Conservation (phyloP, 2,329 filamentous ascomycete genomes). For the Periconia digitata region DNA sequence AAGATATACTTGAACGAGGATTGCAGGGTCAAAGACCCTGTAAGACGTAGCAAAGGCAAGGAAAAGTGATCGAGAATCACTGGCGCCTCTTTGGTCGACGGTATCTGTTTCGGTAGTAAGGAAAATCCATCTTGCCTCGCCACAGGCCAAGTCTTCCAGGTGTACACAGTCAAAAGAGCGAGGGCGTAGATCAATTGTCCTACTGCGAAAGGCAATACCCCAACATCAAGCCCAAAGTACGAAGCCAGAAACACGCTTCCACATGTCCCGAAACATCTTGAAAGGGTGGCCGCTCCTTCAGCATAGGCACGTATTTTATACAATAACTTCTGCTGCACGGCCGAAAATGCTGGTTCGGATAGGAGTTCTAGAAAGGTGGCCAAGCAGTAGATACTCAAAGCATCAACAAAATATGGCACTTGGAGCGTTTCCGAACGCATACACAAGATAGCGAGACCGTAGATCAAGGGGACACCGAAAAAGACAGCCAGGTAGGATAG, state of each 20-base stretch:
- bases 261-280: constrained; percentile 76
- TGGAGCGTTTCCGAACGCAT: constrained; percentile 54
- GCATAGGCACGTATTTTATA: constrained; percentile 80
- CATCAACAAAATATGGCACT: constrained; percentile 65
- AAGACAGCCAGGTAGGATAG: constrained; percentile 77
- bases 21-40: constrained; percentile 82
- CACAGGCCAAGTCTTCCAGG: constrained; percentile 60
- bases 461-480: constrained; percentile 67
- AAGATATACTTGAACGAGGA: constrained; percentile 88
- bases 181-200: constrained; percentile 79
- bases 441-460: constrained; percentile 69
- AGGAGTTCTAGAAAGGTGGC: constrained; percentile 73
- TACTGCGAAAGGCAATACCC: constrained; percentile 83
- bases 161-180: constrained; percentile 70
- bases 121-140: constrained; percentile 66
- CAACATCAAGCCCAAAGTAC: constrained; percentile 56
- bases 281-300: constrained; percentile 78
- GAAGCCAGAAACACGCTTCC: constrained; percentile 67
- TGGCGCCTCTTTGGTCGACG: constrained; percentile 31
- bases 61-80: constrained; percentile 57
- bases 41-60: constrained; percentile 68
- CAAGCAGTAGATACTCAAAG: constrained; percentile 57
- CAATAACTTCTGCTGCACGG: constrained; percentile 77
- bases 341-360: constrained; percentile 85
- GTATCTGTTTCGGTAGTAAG: constrained; percentile 56